Percentiles rank a stretch among this genome's conserved stretches.
Evolutionary conservation across 768 basidiomycete genomes (phyloP).

Genomic region (Tricholoma saponaceum): DNA sequence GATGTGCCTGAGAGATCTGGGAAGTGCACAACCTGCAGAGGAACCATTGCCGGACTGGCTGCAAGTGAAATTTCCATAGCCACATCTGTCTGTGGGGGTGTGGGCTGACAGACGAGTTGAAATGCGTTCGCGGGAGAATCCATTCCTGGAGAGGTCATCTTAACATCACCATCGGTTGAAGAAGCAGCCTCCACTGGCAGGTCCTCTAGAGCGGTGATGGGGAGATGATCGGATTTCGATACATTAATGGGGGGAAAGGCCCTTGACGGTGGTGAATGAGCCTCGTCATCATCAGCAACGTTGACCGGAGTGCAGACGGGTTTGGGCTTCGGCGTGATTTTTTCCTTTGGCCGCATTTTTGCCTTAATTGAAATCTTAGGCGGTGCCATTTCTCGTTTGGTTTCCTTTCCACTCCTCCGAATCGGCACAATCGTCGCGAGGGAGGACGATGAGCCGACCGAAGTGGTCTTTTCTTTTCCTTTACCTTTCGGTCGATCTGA

Average conservation of each 20-base stretch:
- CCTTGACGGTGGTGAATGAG: not conserved
- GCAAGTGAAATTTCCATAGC: not conserved
- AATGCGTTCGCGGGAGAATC: not conserved
- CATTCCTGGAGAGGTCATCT: not conserved
- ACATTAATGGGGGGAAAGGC: not conserved
- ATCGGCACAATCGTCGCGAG: constrained; percentile 1
- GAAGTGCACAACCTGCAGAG: not conserved
- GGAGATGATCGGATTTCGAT: not conserved
- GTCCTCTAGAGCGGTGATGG: not conserved
- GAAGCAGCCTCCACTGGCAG: not conserved
- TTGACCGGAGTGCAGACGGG: constrained; percentile 17
- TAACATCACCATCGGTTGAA: not conserved
- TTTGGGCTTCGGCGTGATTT: constrained; percentile 24
- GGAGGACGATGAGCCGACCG: constrained; percentile 8
- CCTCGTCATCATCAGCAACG: not conserved
- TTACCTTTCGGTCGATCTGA: constrained; percentile 17
- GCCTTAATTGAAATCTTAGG: constrained; percentile 29
- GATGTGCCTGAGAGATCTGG: not conserved
- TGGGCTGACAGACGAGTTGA: not conserved
- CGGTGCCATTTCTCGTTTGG: constrained; percentile 10
- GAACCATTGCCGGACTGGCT: not conserved
- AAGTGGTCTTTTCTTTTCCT: constrained; percentile 14
- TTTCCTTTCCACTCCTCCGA: constrained; percentile 6
- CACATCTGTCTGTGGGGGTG: not conserved
- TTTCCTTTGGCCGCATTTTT: constrained; percentile 29